Percentiles rank a stretch among this genome's conserved stretches.
These are phyloP conservation scores for Alternaria sp. DNA, from an alignment of 2,329 filamentous ascomycete species.

Conservation along the genomic window DNA sequence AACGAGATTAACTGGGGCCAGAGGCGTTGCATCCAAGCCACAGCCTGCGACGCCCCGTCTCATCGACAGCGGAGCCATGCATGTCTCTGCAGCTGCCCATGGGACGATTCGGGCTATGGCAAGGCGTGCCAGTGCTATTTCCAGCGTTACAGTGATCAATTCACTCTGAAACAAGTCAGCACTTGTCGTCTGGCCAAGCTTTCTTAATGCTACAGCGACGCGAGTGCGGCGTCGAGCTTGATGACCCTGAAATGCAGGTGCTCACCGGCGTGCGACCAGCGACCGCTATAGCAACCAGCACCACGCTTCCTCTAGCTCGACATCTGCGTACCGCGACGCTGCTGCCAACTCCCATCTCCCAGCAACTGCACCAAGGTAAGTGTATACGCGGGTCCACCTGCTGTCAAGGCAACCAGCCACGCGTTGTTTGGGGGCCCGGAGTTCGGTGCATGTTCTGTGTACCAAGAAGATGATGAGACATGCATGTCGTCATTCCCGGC, in stretches of 20 bases:
- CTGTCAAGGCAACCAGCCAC: slow-evolving; percentile 14
- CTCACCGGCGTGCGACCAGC: background rate
- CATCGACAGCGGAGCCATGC: background rate
- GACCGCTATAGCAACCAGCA: background rate
- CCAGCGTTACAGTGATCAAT: background rate
- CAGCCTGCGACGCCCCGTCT: background rate
- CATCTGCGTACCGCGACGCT: background rate
- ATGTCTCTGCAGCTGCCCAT: background rate
- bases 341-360: background rate
- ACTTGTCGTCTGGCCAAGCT: slow-evolving; percentile 6
- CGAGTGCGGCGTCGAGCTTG: background rate
- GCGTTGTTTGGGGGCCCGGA: background rate
- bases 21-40: background rate
- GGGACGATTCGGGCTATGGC: background rate
- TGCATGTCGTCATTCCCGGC: slow-evolving; percentile 18
- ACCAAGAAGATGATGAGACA: slow-evolving; percentile 11
- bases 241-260: background rate
- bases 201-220: background rate
- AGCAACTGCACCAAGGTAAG: background rate
- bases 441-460: background rate
- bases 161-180: slow-evolving; percentile 6
- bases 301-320: background rate
- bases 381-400: slow-evolving; percentile 4
- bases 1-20: background rate
- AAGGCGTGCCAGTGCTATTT: slow-evolving; percentile 3